A percentile compares a stretch with the other conserved stretches of the same genome.
Conservation (phyloP, 2,329 filamentous ascomycete genomes). For the Colletotrichum lindemuthianum region DNA sequence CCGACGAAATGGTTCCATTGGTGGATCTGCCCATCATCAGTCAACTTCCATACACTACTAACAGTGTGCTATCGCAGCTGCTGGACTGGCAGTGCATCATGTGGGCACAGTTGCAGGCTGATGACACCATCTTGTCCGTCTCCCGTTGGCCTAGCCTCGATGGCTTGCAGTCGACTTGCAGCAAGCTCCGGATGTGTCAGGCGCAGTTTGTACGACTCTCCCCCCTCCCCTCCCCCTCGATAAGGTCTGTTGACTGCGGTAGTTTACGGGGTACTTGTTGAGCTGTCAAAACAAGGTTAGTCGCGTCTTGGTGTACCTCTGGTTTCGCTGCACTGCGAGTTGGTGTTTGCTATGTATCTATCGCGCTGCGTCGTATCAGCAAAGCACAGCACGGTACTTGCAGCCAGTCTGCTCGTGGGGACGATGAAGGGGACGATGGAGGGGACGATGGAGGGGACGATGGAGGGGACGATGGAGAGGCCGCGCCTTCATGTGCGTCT, state of each 20-base stretch:
- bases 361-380: constrained; percentile 2
- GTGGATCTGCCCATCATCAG: constrained; percentile 27
- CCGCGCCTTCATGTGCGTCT: constrained; percentile 9
- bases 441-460: too few species aligned
- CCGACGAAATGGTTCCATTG: constrained; percentile 23
- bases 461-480: not conserved
- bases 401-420: constrained; percentile 7
- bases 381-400: not conserved
- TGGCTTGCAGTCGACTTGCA: constrained; percentile 20
- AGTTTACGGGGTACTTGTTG: not conserved
- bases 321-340: not conserved
- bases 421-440: too few species aligned
- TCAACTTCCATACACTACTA: constrained; percentile 1
- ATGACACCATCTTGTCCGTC: constrained; percentile 25
- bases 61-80: constrained; percentile 1
- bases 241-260: too few species aligned
- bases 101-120: constrained; percentile 17
- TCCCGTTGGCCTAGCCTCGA: constrained; percentile 19
- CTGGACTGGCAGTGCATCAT: constrained; percentile 28
- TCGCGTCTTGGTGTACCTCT: constrained; percentile 19
- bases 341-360: not conserved
- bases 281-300: constrained; percentile 33
- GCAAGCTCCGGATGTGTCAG: constrained; percentile 27
- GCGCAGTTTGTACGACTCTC: constrained; percentile 22
- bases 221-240: not conserved